Base-by-base conservation (phyloP, 75 land plant genomes). In the Cryptomeria japonica region DNA sequence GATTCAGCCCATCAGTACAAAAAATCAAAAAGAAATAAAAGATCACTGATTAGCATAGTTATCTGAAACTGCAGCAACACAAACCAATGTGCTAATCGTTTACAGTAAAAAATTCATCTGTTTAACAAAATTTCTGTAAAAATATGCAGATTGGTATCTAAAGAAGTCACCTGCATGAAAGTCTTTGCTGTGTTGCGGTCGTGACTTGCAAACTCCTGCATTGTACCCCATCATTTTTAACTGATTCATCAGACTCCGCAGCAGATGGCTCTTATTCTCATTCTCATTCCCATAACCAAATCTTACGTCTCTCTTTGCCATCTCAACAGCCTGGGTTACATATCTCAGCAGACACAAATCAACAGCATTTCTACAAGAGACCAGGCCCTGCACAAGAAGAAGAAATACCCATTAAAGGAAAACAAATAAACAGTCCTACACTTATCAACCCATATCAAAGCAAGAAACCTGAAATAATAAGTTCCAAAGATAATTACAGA, bases 141-240 rank as follows among this genome's bases (percentile, higher is more conserved):
- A 42, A 32, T 38, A 47, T 47, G 7, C 49, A 51, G 2, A 51
- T 51, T 51, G 53, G 12, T 51, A 13, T 51, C 15, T 5, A 25
- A 49, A 84, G 15, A 49, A 47, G 72, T 31, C 3, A 90, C 92
- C 92, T 86, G 83, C 90, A 68, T 80, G 88, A 37, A 91, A 53
- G 25, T 80, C 88, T 76, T 83, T 72, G 22, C 56, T 39, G 19
- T 83, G 70, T 13, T 86, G 86, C 87, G 88, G 88, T 73, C 87
- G 49, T 2, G 90, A 80, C 34, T 86, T 91, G 88, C 92, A 91
- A 31, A 91, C 41, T 18, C 86, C 92, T 3, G 90, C 92, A 87
- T 91, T 84, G 86, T 89, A 91, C 9, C 92, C 90, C 34, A 64
- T 28, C 53, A 38, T 80, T 19, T 86, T 82, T 8, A 91, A 46